Conservation (phyloP, 352 stramenopile species). For the Globisporangium carolinianum region DNA sequence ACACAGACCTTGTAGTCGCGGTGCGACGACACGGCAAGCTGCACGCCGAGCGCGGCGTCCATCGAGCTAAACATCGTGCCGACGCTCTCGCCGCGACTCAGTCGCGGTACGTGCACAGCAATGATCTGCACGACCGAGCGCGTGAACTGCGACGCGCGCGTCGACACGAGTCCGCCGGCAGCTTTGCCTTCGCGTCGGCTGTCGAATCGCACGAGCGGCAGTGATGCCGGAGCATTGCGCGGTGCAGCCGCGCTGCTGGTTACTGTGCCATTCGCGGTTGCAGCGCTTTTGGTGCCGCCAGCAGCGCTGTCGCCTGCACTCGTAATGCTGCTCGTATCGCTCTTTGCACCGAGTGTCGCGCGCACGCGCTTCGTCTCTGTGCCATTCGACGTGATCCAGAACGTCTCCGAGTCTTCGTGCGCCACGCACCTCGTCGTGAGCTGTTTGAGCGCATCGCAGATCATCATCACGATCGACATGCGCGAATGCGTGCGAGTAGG, state of each 20-base stretch:
- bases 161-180: slow-evolving; percentile 7
- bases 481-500: not conserved
- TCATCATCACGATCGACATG: slow-evolving; percentile 19
- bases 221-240: not conserved
- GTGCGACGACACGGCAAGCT: slow-evolving; percentile 47
- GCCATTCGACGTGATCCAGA: slow-evolving; percentile 17
- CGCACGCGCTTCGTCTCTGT: slow-evolving; percentile 25
- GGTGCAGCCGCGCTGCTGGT: not conserved
- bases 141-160: slow-evolving; percentile 26
- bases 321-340: slow-evolving; percentile 3
- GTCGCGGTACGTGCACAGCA: slow-evolving; percentile 30
- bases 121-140: slow-evolving; percentile 44
- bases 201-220: slow-evolving; percentile 8
- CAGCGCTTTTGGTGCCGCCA: not conserved
- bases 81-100: slow-evolving; percentile 16
- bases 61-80: slow-evolving; percentile 42
- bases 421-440: slow-evolving; percentile 29
- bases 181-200: slow-evolving; percentile 12
- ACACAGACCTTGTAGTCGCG: slow-evolving; percentile 59
- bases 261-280: not conserved
- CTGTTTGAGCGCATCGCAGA: slow-evolving; percentile 37
- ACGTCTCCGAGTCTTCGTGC: slow-evolving; percentile 23
- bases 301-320: not conserved
- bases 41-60: slow-evolving; percentile 43
- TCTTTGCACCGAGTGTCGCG: not conserved